A percentile compares a stretch with the other conserved stretches of the same genome.
Evolutionary conservation across 2,329 filamentous ascomycete genomes (phyloP).

Genomic region (Sarocladium oryzae): DNA sequence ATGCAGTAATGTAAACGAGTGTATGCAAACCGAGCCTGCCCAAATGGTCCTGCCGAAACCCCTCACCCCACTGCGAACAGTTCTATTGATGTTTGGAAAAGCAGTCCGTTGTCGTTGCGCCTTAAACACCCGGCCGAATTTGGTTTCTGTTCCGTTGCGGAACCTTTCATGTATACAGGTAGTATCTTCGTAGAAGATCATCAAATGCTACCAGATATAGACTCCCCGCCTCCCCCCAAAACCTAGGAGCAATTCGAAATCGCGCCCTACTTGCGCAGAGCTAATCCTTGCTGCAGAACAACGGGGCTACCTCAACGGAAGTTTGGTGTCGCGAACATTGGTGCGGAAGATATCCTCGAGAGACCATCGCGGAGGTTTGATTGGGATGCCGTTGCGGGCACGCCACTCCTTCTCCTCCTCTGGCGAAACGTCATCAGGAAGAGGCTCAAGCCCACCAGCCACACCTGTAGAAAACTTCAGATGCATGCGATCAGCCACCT

Average conservation of each 20-base stretch:
- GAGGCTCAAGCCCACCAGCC: constrained; percentile 75
- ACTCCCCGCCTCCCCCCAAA: neutral
- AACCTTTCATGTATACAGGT: constrained; percentile 1
- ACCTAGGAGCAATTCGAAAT: neutral
- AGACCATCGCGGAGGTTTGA: constrained; percentile 73
- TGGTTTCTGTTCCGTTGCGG: constrained; percentile 10
- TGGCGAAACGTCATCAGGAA: constrained; percentile 63
- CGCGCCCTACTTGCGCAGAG: neutral
- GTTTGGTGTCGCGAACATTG: constrained; percentile 70
- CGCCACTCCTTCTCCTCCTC: constrained; percentile 68
- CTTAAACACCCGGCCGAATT: constrained; percentile 15
- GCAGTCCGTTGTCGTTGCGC: constrained; percentile 15
- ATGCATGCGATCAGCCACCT: constrained; percentile 86
- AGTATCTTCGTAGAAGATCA: neutral
- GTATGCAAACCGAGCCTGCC: constrained; percentile 7
- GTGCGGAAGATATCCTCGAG: constrained; percentile 74
- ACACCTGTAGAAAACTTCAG: constrained; percentile 96
- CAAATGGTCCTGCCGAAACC: neutral
- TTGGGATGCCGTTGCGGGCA: constrained; percentile 56
- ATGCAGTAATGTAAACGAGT: constrained; percentile 5
- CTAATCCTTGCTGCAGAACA: neutral
- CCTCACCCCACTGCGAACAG: neutral
- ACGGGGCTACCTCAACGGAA: constrained; percentile 53
- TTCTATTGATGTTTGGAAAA: constrained; percentile 3
- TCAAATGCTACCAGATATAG: neutral